These are phyloP conservation scores for Sugiyamaella grinbergsii DNA, from an alignment of 1,139 yeast genomes.

Conservation along the genomic window DNA sequence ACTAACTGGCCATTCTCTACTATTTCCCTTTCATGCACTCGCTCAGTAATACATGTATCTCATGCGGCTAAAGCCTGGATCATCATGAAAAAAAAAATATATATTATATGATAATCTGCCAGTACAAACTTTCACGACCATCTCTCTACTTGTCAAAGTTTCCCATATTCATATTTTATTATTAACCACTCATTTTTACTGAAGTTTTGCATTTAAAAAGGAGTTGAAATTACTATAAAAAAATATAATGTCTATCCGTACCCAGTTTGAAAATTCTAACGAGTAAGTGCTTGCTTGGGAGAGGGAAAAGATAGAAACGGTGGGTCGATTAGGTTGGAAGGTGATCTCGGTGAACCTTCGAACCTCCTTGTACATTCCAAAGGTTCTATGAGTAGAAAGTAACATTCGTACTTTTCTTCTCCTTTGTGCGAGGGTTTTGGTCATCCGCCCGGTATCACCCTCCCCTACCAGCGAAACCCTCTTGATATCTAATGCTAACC, in stretches of 20 bases:
- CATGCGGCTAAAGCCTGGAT: constrained; percentile 8
- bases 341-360: too few species aligned
- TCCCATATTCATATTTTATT: too few species aligned
- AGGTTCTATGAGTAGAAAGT: too few species aligned
- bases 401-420: too few species aligned
- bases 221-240: background rate
- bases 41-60: constrained; percentile 1
- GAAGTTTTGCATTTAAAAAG: constrained; percentile 11
- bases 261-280: constrained; percentile 87
- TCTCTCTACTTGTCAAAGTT: background rate
- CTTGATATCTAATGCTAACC: constrained; percentile 9
- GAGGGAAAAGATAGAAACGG: background rate
- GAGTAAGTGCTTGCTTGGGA: constrained; percentile 48
- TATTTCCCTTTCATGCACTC: background rate
- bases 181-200: too few species aligned
- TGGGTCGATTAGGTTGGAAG: background rate
- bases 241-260: constrained; percentile 33
- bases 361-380: too few species aligned
- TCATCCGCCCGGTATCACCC: too few species aligned
- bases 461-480: background rate
- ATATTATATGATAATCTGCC: background rate
- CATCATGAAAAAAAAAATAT: constrained; percentile 14
- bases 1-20: background rate
- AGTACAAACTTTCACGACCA: background rate
- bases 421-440: too few species aligned